Percentiles rank a stretch among this genome's conserved stretches.
phyloP scores from a whole-genome alignment of 2,329 filamentous ascomycete species.

The Neurospora sp. region DNA sequence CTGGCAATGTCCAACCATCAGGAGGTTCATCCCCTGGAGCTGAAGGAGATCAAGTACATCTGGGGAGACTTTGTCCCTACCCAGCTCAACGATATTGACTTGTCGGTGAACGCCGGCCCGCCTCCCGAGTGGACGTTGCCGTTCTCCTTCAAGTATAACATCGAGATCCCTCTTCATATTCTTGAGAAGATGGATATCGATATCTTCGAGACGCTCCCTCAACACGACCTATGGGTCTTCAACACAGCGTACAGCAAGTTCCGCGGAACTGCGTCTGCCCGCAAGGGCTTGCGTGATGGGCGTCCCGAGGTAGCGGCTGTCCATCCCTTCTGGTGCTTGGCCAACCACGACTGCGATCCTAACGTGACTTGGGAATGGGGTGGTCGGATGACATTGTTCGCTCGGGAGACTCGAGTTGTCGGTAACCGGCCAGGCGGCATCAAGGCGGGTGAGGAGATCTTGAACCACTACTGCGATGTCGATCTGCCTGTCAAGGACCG shows the following conservation, averaged over 20 bases:
- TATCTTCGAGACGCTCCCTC: conserved; percentile 49
- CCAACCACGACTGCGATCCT: conserved; percentile 92
- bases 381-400: conserved; percentile 62
- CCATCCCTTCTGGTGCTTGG: conserved; percentile 90
- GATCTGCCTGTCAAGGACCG: conserved; percentile 66
- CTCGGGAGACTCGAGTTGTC: conserved; percentile 46
- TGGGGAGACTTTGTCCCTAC: conserved; percentile 57
- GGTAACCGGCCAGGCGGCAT: conserved; percentile 49
- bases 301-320: conserved; percentile 87
- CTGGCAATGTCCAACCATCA: conserved; percentile 55
- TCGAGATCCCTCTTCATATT: conserved; percentile 64
- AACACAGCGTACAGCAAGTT: conserved; percentile 93
- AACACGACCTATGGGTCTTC: conserved; percentile 70
- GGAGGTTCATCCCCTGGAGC: conserved; percentile 51
- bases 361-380: conserved; percentile 95
- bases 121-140: conserved; percentile 59
- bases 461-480: conserved; percentile 93
- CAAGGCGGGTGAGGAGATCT: conserved; percentile 68
- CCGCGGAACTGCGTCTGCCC: conserved; percentile 80
- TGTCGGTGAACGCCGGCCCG: conserved; percentile 43
- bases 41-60: conserved; percentile 55
- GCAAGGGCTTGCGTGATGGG: conserved; percentile 65
- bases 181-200: conserved; percentile 80
- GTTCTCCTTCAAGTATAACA: conserved; percentile 68
- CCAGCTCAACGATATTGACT: conserved; percentile 40